Evolutionary conservation across 2,329 filamentous ascomycete species (phyloP), one percentile per base, ranked within the genome.

Genomic region (Zelopaecilomyces penicillatus): DNA sequence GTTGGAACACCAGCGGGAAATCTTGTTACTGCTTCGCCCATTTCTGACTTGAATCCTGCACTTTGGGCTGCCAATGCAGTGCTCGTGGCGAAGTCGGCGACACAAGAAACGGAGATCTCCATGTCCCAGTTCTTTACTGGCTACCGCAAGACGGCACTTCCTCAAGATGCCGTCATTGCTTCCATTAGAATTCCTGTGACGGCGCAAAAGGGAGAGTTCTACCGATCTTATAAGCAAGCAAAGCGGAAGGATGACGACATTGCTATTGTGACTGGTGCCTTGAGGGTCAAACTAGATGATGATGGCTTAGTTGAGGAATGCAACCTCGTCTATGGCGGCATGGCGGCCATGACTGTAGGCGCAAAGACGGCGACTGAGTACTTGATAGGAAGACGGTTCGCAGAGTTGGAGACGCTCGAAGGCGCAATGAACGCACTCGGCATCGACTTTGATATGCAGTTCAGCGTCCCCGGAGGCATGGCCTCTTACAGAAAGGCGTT

Each of bases 211-310:
- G 83, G 86, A 4, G 93, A 97, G 60, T 88, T 83, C 59, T 84
- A 95, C 61, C 78, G 85, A 37, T 83, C 91, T 1, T 97, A 96
- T 66, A 98, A 98, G 66, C 91, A 97, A 63, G 82, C 93, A 1
- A 98, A 98, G 71, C 74, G 93, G 53, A 97, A 97, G 61, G 93
- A 98, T 56, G 93, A 98, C 57, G 93, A 98, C 60, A 97, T 98
- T 60, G 93, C 93, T 2, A 97, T 98, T 55, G 93, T 97, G 27
- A 97, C 94, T 40, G 82, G 85, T 29, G 89, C 91, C 1, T 65
- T 97, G 46, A 79, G 87, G 32, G 74, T 97, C 5, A 78, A 76
- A 5, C 66, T 97, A 3, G 76, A 82, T 34, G 75, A 85, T 3
- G 72, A 75, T 1, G 78, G 91, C 36, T 62, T 79, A 2, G 87